Evolutionary conservation across 495 filamentous ascomycete genomes (phyloP).

Genomic region (Daldinia concentrica): DNA sequence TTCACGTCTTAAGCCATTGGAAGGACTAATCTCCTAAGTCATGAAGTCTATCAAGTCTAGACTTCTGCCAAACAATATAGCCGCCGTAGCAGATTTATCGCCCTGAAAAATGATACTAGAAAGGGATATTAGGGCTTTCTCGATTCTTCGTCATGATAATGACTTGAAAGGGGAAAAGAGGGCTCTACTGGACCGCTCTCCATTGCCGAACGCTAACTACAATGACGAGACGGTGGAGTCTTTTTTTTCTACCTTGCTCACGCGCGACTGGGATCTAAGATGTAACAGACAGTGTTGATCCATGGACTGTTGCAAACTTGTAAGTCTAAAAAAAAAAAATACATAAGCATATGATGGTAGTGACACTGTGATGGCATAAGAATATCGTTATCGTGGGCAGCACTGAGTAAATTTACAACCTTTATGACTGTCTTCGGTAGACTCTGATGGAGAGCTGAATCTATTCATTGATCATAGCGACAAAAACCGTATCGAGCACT

Average conservation of each 20-base stretch:
- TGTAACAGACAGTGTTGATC: conserved; percentile 40
- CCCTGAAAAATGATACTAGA: background rate
- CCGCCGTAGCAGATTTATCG: conserved; percentile 14
- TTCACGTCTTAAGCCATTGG: background rate
- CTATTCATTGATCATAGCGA: conserved; percentile 10
- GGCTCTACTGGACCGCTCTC: conserved; percentile 29
- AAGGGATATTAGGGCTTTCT: background rate
- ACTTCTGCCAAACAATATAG: conserved; percentile 6
- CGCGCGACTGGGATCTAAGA: conserved; percentile 40
- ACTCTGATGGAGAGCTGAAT: background rate
- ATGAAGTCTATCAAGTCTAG: conserved; percentile 12
- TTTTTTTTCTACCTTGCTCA: conserved; percentile 25
- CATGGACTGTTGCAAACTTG: conserved; percentile 27
- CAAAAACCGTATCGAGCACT: background rate
- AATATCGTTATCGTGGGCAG: conserved; percentile 18
- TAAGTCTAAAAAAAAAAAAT: conserved; percentile 18
- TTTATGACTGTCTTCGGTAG: background rate
- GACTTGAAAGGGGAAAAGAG: conserved; percentile 14
- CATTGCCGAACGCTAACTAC: conserved; percentile 39
- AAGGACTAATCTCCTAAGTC: background rate
- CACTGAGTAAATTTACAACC: background rate
- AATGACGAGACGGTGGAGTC: conserved; percentile 40
- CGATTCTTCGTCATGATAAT: conserved; percentile 11
- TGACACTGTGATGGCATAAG: conserved; percentile 15
- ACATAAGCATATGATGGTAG: conserved; percentile 7